Conservation (phyloP, 1,284 basidiomycete genomes). For the Tremellales sp. region DNA sequence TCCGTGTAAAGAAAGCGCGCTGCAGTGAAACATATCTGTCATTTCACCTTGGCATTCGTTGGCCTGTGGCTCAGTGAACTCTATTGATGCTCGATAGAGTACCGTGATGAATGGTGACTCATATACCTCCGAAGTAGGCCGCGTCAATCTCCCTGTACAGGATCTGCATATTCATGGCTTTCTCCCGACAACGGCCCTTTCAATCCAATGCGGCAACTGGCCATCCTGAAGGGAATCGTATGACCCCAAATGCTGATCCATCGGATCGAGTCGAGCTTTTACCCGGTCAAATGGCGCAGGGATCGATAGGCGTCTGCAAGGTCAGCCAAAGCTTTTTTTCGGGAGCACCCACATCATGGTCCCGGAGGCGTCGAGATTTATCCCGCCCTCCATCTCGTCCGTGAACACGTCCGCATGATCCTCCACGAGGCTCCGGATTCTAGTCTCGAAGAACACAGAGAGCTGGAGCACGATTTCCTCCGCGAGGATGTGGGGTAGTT, state of each 20-base stretch:
- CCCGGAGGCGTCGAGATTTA: constrained; percentile 16
- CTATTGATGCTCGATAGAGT: too few species aligned
- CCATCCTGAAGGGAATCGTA: constrained; percentile 8
- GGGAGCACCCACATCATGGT: constrained; percentile 22
- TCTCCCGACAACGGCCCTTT: neutral
- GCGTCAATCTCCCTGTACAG: neutral
- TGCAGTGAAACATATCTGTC: too few species aligned
- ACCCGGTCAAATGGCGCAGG: constrained; percentile 6
- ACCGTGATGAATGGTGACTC: too few species aligned
- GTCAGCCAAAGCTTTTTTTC: too few species aligned
- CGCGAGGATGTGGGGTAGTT: constrained; percentile 20
- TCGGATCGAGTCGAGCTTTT: neutral
- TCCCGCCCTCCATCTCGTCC: constrained; percentile 29
- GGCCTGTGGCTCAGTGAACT: too few species aligned
- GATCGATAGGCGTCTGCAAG: constrained; percentile 11
- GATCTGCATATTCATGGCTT: neutral
- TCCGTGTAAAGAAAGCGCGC: too few species aligned
- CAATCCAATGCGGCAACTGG: neutral
- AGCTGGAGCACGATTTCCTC: constrained; percentile 27
- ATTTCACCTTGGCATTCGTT: too few species aligned
- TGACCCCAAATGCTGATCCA: neutral
- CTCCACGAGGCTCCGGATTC: constrained; percentile 4
- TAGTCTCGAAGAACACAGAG: constrained; percentile 1
- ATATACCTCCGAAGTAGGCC: neutral
- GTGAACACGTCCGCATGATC: constrained; percentile 16